Evolutionary conservation across 306 rosid genomes (phyloP).

Genomic region (Lathyrus tuberosus): DNA sequence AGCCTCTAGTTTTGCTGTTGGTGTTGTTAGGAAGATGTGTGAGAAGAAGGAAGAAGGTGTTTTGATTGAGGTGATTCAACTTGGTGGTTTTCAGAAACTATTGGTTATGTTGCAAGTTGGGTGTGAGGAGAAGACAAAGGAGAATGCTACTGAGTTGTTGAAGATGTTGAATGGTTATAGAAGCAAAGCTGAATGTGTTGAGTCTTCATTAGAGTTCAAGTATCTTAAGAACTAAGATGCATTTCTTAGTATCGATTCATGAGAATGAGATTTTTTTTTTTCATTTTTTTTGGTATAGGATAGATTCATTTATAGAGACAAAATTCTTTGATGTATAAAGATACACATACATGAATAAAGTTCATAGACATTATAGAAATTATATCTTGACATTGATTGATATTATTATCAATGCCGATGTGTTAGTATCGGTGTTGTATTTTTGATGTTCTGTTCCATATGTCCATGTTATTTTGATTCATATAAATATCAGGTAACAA

Average conservation of each 20-base stretch:
- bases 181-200: constrained; percentile 54
- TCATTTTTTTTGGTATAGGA: constrained; percentile 6
- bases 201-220: constrained; percentile 66
- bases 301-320: constrained; percentile 24
- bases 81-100: constrained; percentile 72
- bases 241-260: constrained; percentile 45
- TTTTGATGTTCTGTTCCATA: too few species aligned
- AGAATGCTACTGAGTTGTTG: constrained; percentile 64
- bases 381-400: background rate
- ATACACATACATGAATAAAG: constrained; percentile 17
- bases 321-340: constrained; percentile 46
- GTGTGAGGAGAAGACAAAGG: constrained; percentile 59
- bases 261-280: background rate
- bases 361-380: constrained; percentile 24
- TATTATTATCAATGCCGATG: too few species aligned
- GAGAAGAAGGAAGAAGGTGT: constrained; percentile 42
- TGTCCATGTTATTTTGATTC: too few species aligned
- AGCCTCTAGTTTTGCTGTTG: constrained; percentile 59
- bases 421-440: too few species aligned
- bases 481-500: too few species aligned
- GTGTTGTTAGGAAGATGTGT: constrained; percentile 68
- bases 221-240: constrained; percentile 64
- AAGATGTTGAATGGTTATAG: constrained; percentile 63
- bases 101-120: constrained; percentile 84
- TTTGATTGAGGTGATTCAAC: constrained; percentile 64